Base-by-base conservation (phyloP, 192 early-diverging fungal species). In the Entomortierella lignicola region DNA sequence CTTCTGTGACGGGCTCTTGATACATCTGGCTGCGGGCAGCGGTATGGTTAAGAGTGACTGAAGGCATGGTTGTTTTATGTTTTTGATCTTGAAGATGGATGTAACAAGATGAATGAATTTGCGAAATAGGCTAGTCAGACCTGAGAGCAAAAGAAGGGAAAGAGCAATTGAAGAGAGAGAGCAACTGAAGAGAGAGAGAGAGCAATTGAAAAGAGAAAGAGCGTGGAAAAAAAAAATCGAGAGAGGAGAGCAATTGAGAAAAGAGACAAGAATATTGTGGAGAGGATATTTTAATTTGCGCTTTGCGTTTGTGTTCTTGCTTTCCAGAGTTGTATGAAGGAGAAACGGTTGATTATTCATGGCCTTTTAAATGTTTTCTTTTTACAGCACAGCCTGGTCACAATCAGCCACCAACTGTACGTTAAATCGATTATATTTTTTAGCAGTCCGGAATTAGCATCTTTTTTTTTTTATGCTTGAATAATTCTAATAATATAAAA, bases 31-130 rank as follows among this genome's bases (percentile, higher is more conserved):
- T 60, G 44, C 60, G 23, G 25, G 30, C 6, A 20, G 34, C 44
- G 27, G 62, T 27, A 31, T 52, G 39, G 63, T 72, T 72, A 56
- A 60, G 29, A 30, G 71, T 72, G n/a, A 63, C 71, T 11, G 71
- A 30, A 30, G 71, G 71, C 71, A 72, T 72, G 53, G 29, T 63
- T 57, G 29, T 30, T 34, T 10, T 26, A 29, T 55, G 21, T 20
- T 42, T 54, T 34, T 31, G 50, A 30, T 15, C 21, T 23, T 52
- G 18, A 21, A 30, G 4, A 23, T 30, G 15, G 20, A 34, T 4
- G 31, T 8, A 12, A 30, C 0, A 12, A 4, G 21, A 37, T 42
- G 30, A 21, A 25, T 17, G 12, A 10, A n/a, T n/a, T n/a, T n/a
- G 43, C 13, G 43, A 30, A 39, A 29, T 47, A 21, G 47, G 30